These are phyloP conservation scores for Backusella westeae DNA, from an alignment of 192 early-diverging fungal genomes.

Conservation along the genomic window DNA sequence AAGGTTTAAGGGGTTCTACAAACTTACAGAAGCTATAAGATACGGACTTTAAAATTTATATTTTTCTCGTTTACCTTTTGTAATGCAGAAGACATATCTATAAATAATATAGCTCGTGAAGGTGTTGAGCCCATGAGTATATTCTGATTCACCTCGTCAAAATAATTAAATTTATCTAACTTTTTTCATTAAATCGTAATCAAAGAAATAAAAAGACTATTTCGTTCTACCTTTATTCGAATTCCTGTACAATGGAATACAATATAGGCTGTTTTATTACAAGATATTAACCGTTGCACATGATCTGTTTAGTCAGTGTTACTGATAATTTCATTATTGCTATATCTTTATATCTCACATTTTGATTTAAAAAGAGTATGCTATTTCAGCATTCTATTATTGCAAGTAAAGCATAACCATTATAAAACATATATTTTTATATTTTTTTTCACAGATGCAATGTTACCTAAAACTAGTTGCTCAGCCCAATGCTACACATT, in stretches of 20 bases:
- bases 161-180: background rate
- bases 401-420: background rate
- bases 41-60: background rate
- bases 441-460: background rate
- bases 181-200: background rate
- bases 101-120: background rate
- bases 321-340: background rate
- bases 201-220: background rate
- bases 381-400: background rate
- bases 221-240: background rate
- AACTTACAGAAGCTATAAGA: background rate
- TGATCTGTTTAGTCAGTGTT: background rate
- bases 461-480: background rate
- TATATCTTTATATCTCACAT: background rate
- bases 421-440: background rate
- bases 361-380: background rate
- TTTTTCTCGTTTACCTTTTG: background rate
- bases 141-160: background rate
- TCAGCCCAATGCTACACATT: background rate
- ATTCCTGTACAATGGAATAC: background rate
- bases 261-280: background rate
- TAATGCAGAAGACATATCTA: background rate
- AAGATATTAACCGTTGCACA: background rate
- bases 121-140: background rate
- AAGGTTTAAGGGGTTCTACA: background rate